Base-by-base conservation (phyloP, 495 filamentous ascomycete genomes). In the Cercophora samala region DNA sequence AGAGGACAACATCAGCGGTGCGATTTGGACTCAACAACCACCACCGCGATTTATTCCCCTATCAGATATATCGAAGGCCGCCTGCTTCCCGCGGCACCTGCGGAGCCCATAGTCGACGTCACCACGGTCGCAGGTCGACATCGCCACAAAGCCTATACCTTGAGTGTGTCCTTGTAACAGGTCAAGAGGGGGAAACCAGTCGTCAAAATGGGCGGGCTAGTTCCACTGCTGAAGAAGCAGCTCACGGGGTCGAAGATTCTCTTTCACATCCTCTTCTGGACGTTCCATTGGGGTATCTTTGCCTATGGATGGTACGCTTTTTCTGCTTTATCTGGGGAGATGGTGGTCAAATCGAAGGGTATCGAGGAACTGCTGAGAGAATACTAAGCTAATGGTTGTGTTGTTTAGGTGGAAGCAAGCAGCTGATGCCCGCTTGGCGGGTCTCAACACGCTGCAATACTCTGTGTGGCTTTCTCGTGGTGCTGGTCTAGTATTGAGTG, bases 381-480 rank as follows among this genome's bases (percentile, higher is more conserved):
- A 46, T 17, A 13, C 15, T 46, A 2, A 46, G 66, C 74, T 80
- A 69, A 80, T 68, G 22, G 18, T 11, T 17, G 21, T 51, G 19
- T 18, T 59, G 24, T 59, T 4, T 72, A 97, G 93, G 93, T 91
- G 83, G 72, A 86, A 91, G 68, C 95, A 99, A 82, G 82, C 74
- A 60, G 67, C 70, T 19, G 90, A 96, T 74, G 64, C 70, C 21
- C 84, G 84, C 61, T 80, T 99, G 24, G 88, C 87, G 4, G 85
- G 83, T 23, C 84, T 99, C 32, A 99, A 99, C 78, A 87, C 79
- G 0, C 84, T 99, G 58, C 79, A 82, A 58, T 98, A 85, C 75
- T 97, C 93, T 1, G 95, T 99, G 32, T 99, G 93, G 93, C 81
- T 98, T 37, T 98, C 95, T 21, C 87, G 95, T 84, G 95, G 95